Conservation (phyloP, 768 basidiomycete genomes). For the Kwoniella sp. region DNA sequence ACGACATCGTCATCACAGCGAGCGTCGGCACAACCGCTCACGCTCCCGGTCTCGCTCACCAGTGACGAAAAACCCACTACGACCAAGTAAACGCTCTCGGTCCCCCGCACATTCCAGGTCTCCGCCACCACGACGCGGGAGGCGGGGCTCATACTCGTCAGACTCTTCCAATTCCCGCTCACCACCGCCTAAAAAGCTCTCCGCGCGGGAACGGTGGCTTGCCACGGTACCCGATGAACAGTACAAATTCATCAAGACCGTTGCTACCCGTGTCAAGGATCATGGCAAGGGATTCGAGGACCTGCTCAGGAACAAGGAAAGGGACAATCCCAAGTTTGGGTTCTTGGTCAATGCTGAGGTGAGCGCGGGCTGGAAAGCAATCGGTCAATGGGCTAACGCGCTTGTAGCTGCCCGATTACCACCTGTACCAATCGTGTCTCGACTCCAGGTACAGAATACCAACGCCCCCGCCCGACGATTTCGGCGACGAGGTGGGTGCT, state of each 20-base stretch:
- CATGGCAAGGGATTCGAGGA: slow-evolving; percentile 75
- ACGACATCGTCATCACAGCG: slow-evolving; percentile 1
- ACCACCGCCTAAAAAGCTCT: slow-evolving; percentile 31
- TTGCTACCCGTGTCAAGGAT: slow-evolving; percentile 76
- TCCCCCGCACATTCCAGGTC: slow-evolving; percentile 20
- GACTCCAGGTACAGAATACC: slow-evolving; percentile 50
- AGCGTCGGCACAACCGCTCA: slow-evolving; percentile 1
- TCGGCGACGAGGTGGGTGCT: slow-evolving; percentile 50
- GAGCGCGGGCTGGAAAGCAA: slow-evolving; percentile 24
- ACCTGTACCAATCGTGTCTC: slow-evolving; percentile 51
- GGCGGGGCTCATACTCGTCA: slow-evolving; percentile 5
- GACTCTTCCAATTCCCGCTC: slow-evolving; percentile 44
- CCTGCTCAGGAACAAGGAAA: slow-evolving; percentile 69
- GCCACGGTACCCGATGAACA: slow-evolving; percentile 60
- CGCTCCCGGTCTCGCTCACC: slow-evolving; percentile 52
- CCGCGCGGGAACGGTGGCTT: slow-evolving; percentile 28
- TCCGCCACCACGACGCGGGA: slow-evolving; percentile 2
- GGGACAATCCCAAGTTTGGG: slow-evolving; percentile 71
- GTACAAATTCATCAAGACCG: slow-evolving; percentile 78
- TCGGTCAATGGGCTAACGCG: too few relatives aligned
- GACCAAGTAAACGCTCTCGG: slow-evolving; percentile 13
- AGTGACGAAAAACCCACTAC: slow-evolving; percentile 50
- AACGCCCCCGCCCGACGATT: slow-evolving; percentile 48
- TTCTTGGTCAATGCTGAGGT: slow-evolving; percentile 60
- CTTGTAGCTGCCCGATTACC: slow-evolving; percentile 53